A percentile compares a stretch with the other conserved stretches of the same genome.
Conservation (phyloP, 2,329 filamentous ascomycete genomes). For the Myriosclerotinia curreyana region DNA sequence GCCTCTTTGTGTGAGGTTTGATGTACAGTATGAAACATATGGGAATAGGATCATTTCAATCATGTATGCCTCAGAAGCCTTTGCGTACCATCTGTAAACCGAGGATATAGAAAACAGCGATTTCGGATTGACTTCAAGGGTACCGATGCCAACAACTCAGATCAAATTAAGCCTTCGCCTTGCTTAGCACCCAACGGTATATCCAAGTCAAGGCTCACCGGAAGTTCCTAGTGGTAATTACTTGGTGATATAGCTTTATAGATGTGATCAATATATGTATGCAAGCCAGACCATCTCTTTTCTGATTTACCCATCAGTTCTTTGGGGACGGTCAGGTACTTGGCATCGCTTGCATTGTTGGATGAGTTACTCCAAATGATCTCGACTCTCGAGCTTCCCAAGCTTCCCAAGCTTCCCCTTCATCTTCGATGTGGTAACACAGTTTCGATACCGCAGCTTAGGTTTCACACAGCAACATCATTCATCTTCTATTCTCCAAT, state of each 20-base stretch:
- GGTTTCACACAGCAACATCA: not conserved
- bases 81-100: not conserved
- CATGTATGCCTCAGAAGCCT: not conserved
- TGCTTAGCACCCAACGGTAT: not conserved
- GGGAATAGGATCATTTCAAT: not conserved
- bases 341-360: conserved; percentile 3
- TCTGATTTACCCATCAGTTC: not conserved
- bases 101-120: not conserved
- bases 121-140: not conserved
- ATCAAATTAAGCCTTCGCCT: conserved; percentile 11
- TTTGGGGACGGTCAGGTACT: not conserved
- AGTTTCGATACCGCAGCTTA: not conserved
- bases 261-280: conserved; percentile 16
- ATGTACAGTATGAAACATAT: conserved; percentile 1
- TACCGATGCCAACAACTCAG: not conserved
- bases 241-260: not conserved
- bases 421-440: not conserved
- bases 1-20: not conserved
- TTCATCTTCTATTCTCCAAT: not conserved
- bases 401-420: not conserved
- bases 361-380: not conserved
- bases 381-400: not conserved
- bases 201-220: not conserved
- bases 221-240: conserved; percentile 2
- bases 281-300: not conserved